These are phyloP conservation scores for Paraconiothyrium sp. DNA, from an alignment of 2,329 filamentous ascomycete species.

Conservation along the genomic window DNA sequence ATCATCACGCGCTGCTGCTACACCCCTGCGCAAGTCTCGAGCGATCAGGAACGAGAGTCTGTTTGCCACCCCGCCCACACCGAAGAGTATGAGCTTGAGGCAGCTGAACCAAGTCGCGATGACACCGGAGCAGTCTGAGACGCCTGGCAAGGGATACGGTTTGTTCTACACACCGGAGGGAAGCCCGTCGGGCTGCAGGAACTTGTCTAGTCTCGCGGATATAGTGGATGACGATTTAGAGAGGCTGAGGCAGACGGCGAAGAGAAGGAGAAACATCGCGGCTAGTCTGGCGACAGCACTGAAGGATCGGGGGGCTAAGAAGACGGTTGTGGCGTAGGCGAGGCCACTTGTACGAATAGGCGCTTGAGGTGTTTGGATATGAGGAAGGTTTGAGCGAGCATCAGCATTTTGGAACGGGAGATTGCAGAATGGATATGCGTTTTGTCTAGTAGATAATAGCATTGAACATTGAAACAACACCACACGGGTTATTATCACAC, in stretches of 20 bases:
- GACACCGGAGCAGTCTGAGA: constrained; percentile 41
- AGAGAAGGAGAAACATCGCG: constrained; percentile 51
- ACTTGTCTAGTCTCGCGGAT: constrained; percentile 48
- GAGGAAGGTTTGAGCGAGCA: constrained; percentile 7
- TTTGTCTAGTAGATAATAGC: not conserved
- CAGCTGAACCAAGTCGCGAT: constrained; percentile 41
- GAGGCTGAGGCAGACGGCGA: constrained; percentile 44
- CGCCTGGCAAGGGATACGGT: constrained; percentile 43
- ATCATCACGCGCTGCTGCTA: constrained; percentile 28
- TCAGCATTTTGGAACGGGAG: not conserved
- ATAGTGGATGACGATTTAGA: constrained; percentile 54
- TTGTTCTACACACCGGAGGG: constrained; percentile 48
- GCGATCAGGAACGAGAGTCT: constrained; percentile 36
- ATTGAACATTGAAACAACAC: not conserved
- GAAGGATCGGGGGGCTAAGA: constrained; percentile 43
- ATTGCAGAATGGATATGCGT: not conserved
- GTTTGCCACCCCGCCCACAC: constrained; percentile 50
- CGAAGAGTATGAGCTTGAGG: constrained; percentile 42
- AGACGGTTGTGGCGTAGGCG: constrained; percentile 28
- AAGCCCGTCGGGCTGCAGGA: constrained; percentile 29
- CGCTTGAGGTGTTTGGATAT: constrained; percentile 3
- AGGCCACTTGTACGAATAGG: not conserved
- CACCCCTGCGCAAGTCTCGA: constrained; percentile 31
- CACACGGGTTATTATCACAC: not conserved
- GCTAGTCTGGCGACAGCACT: constrained; percentile 50